Conservation (phyloP, 768 basidiomycete genomes). For the Termitomyces sp. region DNA sequence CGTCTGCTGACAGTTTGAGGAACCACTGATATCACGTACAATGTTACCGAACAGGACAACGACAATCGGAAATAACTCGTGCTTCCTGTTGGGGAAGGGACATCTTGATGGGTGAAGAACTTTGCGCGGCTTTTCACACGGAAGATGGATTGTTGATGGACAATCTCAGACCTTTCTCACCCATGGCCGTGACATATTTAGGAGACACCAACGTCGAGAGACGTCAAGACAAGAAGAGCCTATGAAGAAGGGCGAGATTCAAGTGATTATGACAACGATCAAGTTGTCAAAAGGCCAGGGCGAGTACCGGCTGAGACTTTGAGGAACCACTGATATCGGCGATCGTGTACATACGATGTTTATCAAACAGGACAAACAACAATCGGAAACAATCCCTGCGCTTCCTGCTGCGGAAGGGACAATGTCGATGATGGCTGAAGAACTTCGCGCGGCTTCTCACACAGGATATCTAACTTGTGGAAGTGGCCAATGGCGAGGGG, state of each 20-base stretch:
- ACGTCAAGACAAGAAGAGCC: neutral
- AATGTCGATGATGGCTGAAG: too few relatives aligned
- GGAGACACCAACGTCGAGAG: neutral
- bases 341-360: too few relatives aligned
- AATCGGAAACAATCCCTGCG: too few relatives aligned
- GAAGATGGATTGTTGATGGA: constrained; percentile 5
- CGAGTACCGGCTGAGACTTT: too few relatives aligned
- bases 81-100: constrained; percentile 11
- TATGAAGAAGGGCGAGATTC: neutral
- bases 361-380: too few relatives aligned
- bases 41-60: constrained; percentile 7
- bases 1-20: constrained; percentile 8
- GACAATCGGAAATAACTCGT: constrained; percentile 5
- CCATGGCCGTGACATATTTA: neutral
- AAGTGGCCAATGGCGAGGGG: too few relatives aligned
- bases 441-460: too few relatives aligned
- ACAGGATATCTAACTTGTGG: too few relatives aligned
- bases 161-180: neutral
- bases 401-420: too few relatives aligned
- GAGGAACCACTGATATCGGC: too few relatives aligned
- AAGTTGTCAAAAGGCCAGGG: neutral
- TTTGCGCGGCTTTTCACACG: constrained; percentile 7
- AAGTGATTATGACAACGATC: constrained; percentile 2
- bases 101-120: neutral
- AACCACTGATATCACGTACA: constrained; percentile 5